Percentiles rank a stretch among this genome's conserved stretches.
phyloP scores from a whole-genome alignment of 179 eudicot genomes.

The Beta macrorhiza region DNA sequence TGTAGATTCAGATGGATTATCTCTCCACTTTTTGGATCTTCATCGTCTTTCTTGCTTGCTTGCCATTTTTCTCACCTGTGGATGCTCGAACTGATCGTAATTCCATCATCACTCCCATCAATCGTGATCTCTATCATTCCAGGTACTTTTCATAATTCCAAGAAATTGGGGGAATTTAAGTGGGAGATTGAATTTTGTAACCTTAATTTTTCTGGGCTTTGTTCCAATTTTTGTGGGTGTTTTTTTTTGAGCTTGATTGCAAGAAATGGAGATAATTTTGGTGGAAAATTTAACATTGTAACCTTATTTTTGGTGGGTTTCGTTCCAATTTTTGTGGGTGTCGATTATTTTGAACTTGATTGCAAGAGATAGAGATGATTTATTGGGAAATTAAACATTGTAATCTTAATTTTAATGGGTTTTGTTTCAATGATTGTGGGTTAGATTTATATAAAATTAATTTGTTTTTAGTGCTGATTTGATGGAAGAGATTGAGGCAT shows the following conservation, averaged over 20 bases:
- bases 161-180: background rate
- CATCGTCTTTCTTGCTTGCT: slow-evolving; percentile 22
- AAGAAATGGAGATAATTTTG: too few species aligned
- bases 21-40: slow-evolving; percentile 33
- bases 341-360: too few species aligned
- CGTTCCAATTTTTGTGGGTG: too few species aligned
- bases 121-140: slow-evolving; percentile 85
- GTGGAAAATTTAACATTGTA: background rate
- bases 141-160: slow-evolving; percentile 40
- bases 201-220: slow-evolving; percentile 7
- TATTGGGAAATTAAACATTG: background rate
- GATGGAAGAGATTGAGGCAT: slow-evolving; percentile 67
- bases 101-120: slow-evolving; percentile 61
- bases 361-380: background rate
- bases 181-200: background rate
- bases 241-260: background rate
- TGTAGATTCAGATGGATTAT: slow-evolving; percentile 33
- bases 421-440: background rate
- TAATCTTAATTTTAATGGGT: background rate
- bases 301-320: background rate
- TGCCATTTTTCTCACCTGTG: background rate
- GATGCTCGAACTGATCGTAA: slow-evolving; percentile 24
- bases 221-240: background rate
- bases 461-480: slow-evolving; percentile 53
- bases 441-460: background rate